phyloP scores from a whole-genome alignment of 768 basidiomycete genomes.

The Kwoniella bestiolae region DNA sequence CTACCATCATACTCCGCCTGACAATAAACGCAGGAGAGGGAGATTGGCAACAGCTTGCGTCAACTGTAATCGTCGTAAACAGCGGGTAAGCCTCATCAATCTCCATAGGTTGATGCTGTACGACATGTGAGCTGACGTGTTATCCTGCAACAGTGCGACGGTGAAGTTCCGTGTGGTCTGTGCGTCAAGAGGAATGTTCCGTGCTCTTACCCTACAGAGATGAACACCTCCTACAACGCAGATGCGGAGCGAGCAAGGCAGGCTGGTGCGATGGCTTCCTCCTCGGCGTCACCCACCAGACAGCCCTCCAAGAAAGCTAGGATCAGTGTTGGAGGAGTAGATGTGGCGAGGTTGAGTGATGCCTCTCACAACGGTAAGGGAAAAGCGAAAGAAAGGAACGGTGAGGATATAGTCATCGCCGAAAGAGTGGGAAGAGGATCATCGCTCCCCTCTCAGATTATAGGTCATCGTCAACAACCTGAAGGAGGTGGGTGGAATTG shows the following conservation, averaged over 20 bases:
- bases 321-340: not conserved
- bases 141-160: constrained; percentile 17
- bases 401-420: not conserved
- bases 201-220: constrained; percentile 7
- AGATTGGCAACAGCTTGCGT: constrained; percentile 27
- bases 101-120: not conserved
- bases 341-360: not conserved
- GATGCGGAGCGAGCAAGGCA: not conserved
- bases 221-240: not conserved
- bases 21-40: constrained; percentile 20
- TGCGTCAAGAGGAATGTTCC: constrained; percentile 19
- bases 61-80: constrained; percentile 31
- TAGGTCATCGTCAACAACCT: no score
- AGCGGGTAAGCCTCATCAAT: constrained; percentile 19
- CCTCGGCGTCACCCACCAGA: not conserved
- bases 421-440: no score
- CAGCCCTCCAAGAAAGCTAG: constrained; percentile 2
- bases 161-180: constrained; percentile 14
- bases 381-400: not conserved
- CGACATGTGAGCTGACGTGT: not conserved
- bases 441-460: no score
- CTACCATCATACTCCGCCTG: not conserved
- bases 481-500: no score
- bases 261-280: not conserved
- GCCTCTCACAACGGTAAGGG: not conserved